Percentiles rank a stretch among this genome's conserved stretches.
Evolutionary conservation across 306 rosid species (phyloP).

Genomic region (Albizia julibrissin): DNA sequence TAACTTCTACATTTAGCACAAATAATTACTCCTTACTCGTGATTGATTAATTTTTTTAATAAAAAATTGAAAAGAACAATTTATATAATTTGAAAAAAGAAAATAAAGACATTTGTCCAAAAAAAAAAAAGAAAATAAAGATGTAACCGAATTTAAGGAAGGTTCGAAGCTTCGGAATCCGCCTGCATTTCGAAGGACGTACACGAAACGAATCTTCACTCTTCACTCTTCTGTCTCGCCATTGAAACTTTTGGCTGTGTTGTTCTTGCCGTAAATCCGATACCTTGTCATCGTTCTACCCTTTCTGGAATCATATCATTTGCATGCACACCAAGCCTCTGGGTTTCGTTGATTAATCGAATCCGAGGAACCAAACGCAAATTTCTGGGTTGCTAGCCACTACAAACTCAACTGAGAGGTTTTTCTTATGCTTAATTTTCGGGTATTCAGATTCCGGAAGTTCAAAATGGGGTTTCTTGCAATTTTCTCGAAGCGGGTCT

Average conservation of each 20-base stretch:
- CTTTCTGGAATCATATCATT: slow-evolving; percentile 8
- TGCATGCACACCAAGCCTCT: slow-evolving; percentile 17
- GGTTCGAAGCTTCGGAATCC: slow-evolving; percentile 20
- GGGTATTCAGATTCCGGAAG: not conserved
- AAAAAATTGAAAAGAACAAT: not conserved
- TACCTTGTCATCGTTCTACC: slow-evolving; percentile 30
- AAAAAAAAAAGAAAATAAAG: not conserved
- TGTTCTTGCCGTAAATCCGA: slow-evolving; percentile 13
- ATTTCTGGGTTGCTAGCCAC: slow-evolving; percentile 27
- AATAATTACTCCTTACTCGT: too few relatives aligned
- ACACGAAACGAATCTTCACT: slow-evolving; percentile 55
- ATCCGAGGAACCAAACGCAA: slow-evolving; percentile 23
- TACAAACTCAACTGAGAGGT: slow-evolving; percentile 11
- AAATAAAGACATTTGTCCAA: too few relatives aligned
- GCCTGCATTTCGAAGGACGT: not conserved
- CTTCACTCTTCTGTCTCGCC: slow-evolving; percentile 39
- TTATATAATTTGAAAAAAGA: not conserved
- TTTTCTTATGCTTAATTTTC: not conserved
- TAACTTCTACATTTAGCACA: too few relatives aligned
- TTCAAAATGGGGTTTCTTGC: slow-evolving; percentile 47
- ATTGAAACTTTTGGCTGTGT: slow-evolving; percentile 18
- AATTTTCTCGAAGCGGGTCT: slow-evolving; percentile 37
- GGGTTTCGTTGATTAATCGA: slow-evolving; percentile 16
- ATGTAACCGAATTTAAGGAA: not conserved
- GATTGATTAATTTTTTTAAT: too few relatives aligned